These are phyloP conservation scores for Metschnikowia chrysomelidarum DNA, from an alignment of 805 yeast species.

Conservation along the genomic window DNA sequence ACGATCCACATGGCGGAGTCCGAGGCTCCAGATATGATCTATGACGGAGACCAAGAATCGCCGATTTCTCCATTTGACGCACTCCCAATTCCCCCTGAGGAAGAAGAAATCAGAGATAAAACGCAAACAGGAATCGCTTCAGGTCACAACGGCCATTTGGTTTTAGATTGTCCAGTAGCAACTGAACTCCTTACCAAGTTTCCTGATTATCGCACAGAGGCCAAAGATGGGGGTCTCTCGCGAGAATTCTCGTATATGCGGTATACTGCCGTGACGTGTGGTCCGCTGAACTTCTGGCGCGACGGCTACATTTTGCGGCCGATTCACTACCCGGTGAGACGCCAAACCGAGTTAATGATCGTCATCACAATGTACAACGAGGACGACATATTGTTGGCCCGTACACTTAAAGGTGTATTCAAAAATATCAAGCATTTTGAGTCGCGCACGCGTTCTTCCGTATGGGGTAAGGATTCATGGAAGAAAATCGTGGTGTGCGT, in stretches of 20 bases:
- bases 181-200: constrained; percentile 51
- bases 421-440: constrained; percentile 60
- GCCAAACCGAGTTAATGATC: constrained; percentile 59
- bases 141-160: constrained; percentile 65
- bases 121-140: constrained; percentile 28
- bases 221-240: constrained; percentile 41
- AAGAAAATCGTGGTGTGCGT: constrained; percentile 62
- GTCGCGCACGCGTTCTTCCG: constrained; percentile 44
- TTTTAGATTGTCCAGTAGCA: constrained; percentile 88
- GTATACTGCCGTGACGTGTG: constrained; percentile 64
- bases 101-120: constrained; percentile 31
- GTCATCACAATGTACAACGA: constrained; percentile 68
- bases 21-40: constrained; percentile 10
- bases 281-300: constrained; percentile 60
- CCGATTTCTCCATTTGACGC: constrained; percentile 31
- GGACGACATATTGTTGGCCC: constrained; percentile 58
- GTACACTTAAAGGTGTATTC: constrained; percentile 63
- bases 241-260: constrained; percentile 60
- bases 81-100: constrained; percentile 33
- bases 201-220: constrained; percentile 35
- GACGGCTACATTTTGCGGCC: constrained; percentile 58
- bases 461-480: constrained; percentile 52
- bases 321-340: constrained; percentile 48
- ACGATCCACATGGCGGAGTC: constrained; percentile 27
- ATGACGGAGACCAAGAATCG: constrained; percentile 17